Conservation (phyloP, 371 early-diverging fungal genomes). For the Haplosporangium sp. region DNA sequence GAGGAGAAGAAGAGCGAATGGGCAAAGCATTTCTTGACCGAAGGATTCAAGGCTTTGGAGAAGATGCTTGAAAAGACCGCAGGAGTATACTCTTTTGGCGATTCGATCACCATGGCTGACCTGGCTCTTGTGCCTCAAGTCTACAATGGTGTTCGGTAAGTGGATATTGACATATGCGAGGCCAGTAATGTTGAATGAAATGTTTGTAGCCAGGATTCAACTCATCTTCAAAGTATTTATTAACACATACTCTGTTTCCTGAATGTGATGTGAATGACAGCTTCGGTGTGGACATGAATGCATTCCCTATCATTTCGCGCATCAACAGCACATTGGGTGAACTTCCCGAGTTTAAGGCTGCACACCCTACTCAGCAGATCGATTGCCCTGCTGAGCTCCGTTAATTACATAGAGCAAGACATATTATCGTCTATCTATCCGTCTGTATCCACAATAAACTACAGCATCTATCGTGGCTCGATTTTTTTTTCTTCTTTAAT, state of each 20-base stretch:
- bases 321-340: slow-evolving; percentile 64
- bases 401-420: background rate
- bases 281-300: slow-evolving; percentile 77
- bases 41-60: slow-evolving; percentile 82
- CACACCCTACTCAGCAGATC: slow-evolving; percentile 78
- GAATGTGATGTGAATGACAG: slow-evolving; percentile 38
- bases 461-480: background rate
- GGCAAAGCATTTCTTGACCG: slow-evolving; percentile 67
- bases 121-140: slow-evolving; percentile 83
- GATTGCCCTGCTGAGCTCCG: slow-evolving; percentile 75
- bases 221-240: background rate
- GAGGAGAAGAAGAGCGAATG: slow-evolving; percentile 71
- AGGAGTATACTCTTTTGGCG: slow-evolving; percentile 85
- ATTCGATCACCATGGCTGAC: slow-evolving; percentile 89
- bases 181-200: no score
- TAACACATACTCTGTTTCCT: background rate
- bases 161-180: background rate
- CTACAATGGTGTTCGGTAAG: slow-evolving; percentile 79
- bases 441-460: background rate
- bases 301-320: slow-evolving; percentile 74
- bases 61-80: slow-evolving; percentile 64
- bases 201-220: background rate
- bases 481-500: background rate
- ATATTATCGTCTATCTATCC: background rate
- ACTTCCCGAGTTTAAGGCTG: slow-evolving; percentile 75